phyloP scores from a whole-genome alignment of 75 land plant species.

The Chamaecyparis obtusa region DNA sequence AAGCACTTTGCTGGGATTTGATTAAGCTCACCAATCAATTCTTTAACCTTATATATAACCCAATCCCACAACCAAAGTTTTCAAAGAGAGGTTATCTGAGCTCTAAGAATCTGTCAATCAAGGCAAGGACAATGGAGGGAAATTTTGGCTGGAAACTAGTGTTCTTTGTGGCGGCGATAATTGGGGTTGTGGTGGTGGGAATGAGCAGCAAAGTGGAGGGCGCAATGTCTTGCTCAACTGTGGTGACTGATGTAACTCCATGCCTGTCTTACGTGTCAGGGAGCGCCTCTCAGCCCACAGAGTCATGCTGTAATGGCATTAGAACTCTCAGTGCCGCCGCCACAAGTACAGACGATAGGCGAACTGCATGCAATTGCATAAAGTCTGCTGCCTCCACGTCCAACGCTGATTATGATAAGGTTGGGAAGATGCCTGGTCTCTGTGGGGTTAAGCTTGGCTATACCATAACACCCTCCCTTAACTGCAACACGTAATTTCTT shows the following conservation, averaged over 20 bases:
- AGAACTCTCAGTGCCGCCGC: slow-evolving; percentile 19
- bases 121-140: background rate
- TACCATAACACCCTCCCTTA: background rate
- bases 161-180: background rate
- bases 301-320: slow-evolving; percentile 27
- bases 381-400: background rate
- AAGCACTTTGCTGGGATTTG: too few species aligned
- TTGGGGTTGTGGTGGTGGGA: too few species aligned
- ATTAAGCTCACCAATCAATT: too few species aligned
- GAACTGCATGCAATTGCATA: slow-evolving; percentile 20
- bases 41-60: too few species aligned
- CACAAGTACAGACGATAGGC: slow-evolving; percentile 14
- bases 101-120: too few species aligned
- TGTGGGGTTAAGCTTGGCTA: background rate
- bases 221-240: slow-evolving; percentile 8
- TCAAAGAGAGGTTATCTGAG: too few species aligned
- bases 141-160: background rate
- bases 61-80: too few species aligned
- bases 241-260: background rate
- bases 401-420: background rate
- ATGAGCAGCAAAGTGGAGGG: background rate
- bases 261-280: background rate
- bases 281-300: background rate
- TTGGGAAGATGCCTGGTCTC: background rate
- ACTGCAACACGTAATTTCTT: background rate